Evolutionary conservation across 306 rosid genomes (phyloP).

Genomic region (Acmispon strigosus): DNA sequence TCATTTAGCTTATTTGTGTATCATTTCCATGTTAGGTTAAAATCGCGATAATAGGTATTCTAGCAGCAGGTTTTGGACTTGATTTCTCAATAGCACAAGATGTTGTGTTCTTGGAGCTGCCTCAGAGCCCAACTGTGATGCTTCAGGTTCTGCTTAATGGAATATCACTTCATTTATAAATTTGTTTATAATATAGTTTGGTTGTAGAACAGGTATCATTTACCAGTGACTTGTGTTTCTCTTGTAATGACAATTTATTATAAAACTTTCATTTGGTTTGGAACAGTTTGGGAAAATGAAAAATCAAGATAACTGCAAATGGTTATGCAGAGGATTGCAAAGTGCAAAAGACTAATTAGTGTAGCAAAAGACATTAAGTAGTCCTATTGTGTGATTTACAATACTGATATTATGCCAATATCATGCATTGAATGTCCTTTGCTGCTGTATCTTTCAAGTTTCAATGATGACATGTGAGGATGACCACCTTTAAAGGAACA

Average conservation of each 20-base stretch:
- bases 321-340: slow-evolving; percentile 10
- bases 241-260: background rate
- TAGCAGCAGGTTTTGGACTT: slow-evolving; percentile 94
- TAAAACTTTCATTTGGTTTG: background rate
- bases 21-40: slow-evolving; percentile 53
- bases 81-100: slow-evolving; percentile 89
- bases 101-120: slow-evolving; percentile 93
- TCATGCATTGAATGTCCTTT: background rate
- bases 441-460: slow-evolving; percentile 4
- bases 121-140: slow-evolving; percentile 72
- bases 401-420: background rate
- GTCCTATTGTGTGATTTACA: slow-evolving; percentile 1
- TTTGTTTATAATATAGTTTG: background rate
- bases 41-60: slow-evolving; percentile 82
- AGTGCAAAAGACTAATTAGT: slow-evolving; percentile 3
- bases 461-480: slow-evolving; percentile 1
- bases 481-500: slow-evolving; percentile 5
- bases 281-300: background rate
- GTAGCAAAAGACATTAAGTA: slow-evolving; percentile 6
- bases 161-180: background rate
- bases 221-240: slow-evolving; percentile 1
- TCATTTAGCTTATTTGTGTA: slow-evolving; percentile 5
- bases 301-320: background rate
- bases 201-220: background rate
- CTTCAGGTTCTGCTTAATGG: slow-evolving; percentile 61